phyloP scores from a whole-genome alignment of 306 rosid species.

The Trifolium fragiferum region DNA sequence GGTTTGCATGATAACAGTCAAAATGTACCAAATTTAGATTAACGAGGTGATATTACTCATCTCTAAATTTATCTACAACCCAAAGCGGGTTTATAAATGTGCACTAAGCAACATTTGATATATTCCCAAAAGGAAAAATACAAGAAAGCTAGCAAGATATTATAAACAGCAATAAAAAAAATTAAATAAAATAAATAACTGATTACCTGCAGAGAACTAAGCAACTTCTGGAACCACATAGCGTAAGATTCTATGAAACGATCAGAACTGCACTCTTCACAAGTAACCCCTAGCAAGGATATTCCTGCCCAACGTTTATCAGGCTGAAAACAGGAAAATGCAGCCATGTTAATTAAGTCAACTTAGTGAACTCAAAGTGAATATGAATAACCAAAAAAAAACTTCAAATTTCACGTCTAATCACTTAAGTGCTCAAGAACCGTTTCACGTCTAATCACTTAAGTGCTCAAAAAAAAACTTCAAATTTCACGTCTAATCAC shows the following conservation, averaged over 20 bases:
- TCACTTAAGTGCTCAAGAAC: background rate
- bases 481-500: background rate
- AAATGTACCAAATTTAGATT: background rate
- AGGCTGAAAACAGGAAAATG: slow-evolving; percentile 58
- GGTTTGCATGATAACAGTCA: background rate
- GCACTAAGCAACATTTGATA: background rate
- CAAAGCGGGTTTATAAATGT: slow-evolving; percentile 9
- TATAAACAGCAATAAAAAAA: background rate
- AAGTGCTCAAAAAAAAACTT: background rate
- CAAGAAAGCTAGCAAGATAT: slow-evolving; percentile 21
- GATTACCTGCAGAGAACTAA: slow-evolving; percentile 72
- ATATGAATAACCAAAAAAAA: background rate
- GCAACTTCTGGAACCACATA: slow-evolving; percentile 71
- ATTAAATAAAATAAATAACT: slow-evolving; percentile 1
- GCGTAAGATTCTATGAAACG: slow-evolving; percentile 72
- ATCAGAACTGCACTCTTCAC: slow-evolving; percentile 71
- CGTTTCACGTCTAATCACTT: no score
- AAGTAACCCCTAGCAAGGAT: slow-evolving; percentile 80
- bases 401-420: background rate
- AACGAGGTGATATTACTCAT: slow-evolving; percentile 18
- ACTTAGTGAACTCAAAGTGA: background rate
- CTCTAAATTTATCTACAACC: slow-evolving; percentile 4
- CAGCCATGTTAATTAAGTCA: slow-evolving; percentile 37
- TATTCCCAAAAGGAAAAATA: background rate
- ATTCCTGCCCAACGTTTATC: slow-evolving; percentile 94